Conservation (phyloP, 176 grass and related monocot genomes). For the Rhynchospora tenuis region DNA sequence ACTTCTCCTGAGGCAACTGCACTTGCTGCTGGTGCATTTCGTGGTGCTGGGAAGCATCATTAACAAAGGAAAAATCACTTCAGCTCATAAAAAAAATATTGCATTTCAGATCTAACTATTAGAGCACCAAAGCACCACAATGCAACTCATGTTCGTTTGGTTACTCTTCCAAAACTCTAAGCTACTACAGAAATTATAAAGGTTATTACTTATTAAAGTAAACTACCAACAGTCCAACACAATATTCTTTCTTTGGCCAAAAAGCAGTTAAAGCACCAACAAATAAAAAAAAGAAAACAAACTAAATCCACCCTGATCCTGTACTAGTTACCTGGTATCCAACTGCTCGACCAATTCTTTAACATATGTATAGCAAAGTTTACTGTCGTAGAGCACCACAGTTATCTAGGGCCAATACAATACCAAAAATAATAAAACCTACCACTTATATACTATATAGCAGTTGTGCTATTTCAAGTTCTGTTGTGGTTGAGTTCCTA, state of each 20-base stretch:
- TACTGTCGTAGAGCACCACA: not conserved
- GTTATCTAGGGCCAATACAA: not conserved
- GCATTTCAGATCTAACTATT: not conserved
- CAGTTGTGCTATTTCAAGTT: not conserved
- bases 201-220: not conserved
- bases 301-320: not conserved
- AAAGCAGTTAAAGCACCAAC: not conserved
- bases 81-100: not conserved
- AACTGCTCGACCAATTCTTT: not conserved
- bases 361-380: not conserved
- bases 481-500: not conserved
- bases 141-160: not conserved
- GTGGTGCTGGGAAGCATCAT: conserved; percentile 47
- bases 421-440: conserved; percentile 12
- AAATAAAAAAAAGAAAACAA: not conserved
- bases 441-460: not conserved
- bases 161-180: not conserved
- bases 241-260: not conserved
- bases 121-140: too few relatives aligned
- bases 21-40: conserved; percentile 71
- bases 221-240: not conserved
- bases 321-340: not conserved
- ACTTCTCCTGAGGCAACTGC: conserved; percentile 65
- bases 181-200: not conserved
- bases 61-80: not conserved